Base-by-base conservation (phyloP, 2,329 filamentous ascomycete genomes). In the Penicillium decumbens region DNA sequence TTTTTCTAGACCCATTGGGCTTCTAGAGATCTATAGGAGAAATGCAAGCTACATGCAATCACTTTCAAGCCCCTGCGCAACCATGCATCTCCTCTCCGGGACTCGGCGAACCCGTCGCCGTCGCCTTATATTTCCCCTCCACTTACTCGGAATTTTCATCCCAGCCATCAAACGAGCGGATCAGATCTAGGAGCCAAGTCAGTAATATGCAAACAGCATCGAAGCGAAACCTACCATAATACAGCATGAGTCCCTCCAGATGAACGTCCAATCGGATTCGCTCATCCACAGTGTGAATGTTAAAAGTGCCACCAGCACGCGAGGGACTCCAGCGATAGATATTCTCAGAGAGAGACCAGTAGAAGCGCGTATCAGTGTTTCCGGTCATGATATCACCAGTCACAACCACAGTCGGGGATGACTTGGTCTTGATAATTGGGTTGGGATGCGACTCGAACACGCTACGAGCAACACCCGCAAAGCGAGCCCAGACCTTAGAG, bases 361-460 rank as follows among this genome's bases (percentile, higher is more conserved):
- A 80, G 54, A 78, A 77, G 3, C 71, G 62, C 1, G 77, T 80
- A 49, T 80, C 77, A 0, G 77, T 79, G 44, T 80, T 80, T 0
- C 76, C 77, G 1, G 75, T 77, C 74, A 78, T 78, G 43, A 78
- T 71, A 49, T 71, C 70, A 0, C 72, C 72, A 8, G 68, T 67
- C 0, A 74, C 70, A 6, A 76, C 62, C 3, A 75, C 69, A 0
- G 62, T 74, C 46, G 59, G 59, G 12, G 39, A 37, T 0, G 33
- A 25, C 23, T 15, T 20, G 24, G 55, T 43, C 8, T 67, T 67
- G n/a, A 56, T 2, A 62, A 65, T 25, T 1, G 59, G 59, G 28
- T 61, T 59, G 5, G 59, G 30, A 35, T 61, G 59, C 6, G 65
- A 69, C 49, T 72, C 70, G 39, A 72, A 73, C 15, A 72, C 65